Percentiles rank a stretch among this genome's conserved stretches.
phyloP scores from a whole-genome alignment of 306 rosid genomes.

The Sicyos baderoa region DNA sequence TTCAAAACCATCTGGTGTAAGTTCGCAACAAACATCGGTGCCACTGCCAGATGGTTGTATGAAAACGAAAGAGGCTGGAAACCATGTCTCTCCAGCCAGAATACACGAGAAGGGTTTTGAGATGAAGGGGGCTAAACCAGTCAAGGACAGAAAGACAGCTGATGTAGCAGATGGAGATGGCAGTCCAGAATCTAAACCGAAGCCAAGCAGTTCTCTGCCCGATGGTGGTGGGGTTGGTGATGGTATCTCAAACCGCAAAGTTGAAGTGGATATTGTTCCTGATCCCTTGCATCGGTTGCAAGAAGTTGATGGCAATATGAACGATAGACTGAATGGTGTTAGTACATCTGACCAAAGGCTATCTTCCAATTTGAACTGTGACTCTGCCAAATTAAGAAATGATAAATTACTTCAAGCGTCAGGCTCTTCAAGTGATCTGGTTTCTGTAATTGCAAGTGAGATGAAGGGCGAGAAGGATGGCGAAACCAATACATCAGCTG shows the following conservation, averaged over 20 bases:
- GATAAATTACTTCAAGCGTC: constrained; percentile 26
- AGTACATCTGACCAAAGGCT: constrained; percentile 26
- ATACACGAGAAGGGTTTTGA: constrained; percentile 31
- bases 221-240: constrained; percentile 24
- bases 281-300: constrained; percentile 19
- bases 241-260: constrained; percentile 23
- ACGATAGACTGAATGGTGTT: constrained; percentile 23
- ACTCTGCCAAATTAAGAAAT: constrained; percentile 26
- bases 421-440: constrained; percentile 26
- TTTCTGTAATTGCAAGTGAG: constrained; percentile 30
- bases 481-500: constrained; percentile 22
- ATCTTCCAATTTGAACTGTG: constrained; percentile 24
- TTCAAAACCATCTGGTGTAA: constrained; percentile 24
- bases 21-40: constrained; percentile 23
- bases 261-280: constrained; percentile 27
- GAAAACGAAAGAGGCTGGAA: constrained; percentile 28
- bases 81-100: constrained; percentile 19
- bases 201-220: constrained; percentile 17
- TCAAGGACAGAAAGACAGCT: constrained; percentile 24
- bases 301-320: constrained; percentile 25
- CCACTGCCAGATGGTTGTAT: constrained; percentile 29
- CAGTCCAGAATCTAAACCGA: constrained; percentile 26
- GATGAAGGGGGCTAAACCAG: constrained; percentile 25
- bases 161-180: constrained; percentile 27
- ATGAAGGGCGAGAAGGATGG: constrained; percentile 28